Conservation (phyloP, 2,329 filamentous ascomycete species). For the Botrytis paeoniae region DNA sequence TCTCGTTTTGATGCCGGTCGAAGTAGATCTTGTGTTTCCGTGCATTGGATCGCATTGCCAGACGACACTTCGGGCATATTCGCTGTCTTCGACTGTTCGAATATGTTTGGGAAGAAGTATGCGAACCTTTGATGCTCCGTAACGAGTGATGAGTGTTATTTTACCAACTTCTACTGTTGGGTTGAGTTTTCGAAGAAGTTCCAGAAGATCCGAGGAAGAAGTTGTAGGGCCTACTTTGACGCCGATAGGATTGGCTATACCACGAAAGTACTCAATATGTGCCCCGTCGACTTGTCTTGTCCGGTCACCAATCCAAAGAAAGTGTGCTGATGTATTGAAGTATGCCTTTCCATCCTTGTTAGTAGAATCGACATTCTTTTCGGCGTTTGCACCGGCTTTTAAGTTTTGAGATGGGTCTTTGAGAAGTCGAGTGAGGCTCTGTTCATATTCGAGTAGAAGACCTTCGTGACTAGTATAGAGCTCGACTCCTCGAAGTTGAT, state of each 20-base stretch:
- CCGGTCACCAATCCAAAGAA: slow-evolving; percentile 97
- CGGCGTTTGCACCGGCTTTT: not conserved
- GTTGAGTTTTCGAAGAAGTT: slow-evolving; percentile 81
- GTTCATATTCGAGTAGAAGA: slow-evolving; percentile 89
- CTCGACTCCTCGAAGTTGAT: slow-evolving; percentile 86
- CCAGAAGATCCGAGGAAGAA: slow-evolving; percentile 68
- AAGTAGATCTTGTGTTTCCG: slow-evolving; percentile 70
- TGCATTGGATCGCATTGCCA: slow-evolving; percentile 99
- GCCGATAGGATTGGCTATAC: slow-evolving; percentile 92
- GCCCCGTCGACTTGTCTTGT: slow-evolving; percentile 90
- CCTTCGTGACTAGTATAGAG: slow-evolving; percentile 96
- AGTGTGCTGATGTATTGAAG: slow-evolving; percentile 94
- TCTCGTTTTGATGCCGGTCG: slow-evolving; percentile 82
- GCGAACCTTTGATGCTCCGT: slow-evolving; percentile 76
- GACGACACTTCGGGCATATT: slow-evolving; percentile 65
- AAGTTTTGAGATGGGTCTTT: slow-evolving; percentile 52
- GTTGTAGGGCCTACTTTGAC: slow-evolving; percentile 94
- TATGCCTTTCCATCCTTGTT: slow-evolving; percentile 54
- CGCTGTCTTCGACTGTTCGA: slow-evolving; percentile 78
- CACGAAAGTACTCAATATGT: slow-evolving; percentile 96
- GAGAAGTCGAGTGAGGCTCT: slow-evolving; percentile 75
- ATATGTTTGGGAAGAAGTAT: slow-evolving; percentile 81
- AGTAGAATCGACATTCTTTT: slow-evolving; percentile 11
- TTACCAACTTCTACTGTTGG: slow-evolving; percentile 80
- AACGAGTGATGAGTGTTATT: slow-evolving; percentile 93